phyloP scores from a whole-genome alignment of 2,329 filamentous ascomycete species.

The Trichoderma koningiopsis region DNA sequence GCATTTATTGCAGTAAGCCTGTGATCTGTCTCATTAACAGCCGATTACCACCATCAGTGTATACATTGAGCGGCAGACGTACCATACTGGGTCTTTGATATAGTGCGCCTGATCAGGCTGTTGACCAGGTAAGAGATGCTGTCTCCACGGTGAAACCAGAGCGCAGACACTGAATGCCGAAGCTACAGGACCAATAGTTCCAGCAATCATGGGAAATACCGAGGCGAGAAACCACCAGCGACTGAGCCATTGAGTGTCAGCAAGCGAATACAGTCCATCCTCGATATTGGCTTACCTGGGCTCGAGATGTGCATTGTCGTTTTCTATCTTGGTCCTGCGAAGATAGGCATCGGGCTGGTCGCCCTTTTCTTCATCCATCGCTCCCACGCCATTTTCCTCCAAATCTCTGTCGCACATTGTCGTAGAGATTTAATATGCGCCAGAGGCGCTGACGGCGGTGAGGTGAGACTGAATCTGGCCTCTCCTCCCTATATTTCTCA shows the following conservation, averaged over 20 bases:
- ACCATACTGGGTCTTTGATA: constrained; percentile 12
- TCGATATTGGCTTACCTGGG: not conserved
- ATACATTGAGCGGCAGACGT: not conserved
- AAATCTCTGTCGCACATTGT: not conserved
- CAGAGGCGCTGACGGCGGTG: not conserved
- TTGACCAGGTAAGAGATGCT: not conserved
- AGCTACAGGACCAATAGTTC: constrained; percentile 81
- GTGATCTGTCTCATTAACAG: not conserved
- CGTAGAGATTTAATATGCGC: not conserved
- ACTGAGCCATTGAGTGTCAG: not conserved
- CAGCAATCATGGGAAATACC: constrained; percentile 76
- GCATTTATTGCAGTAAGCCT: constrained; percentile 77
- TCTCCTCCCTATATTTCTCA: not conserved
- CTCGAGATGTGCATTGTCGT: constrained; percentile 11
- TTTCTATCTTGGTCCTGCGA: constrained; percentile 2
- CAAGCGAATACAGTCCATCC: not conserved
- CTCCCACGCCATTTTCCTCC: not conserved
- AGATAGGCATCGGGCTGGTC: not conserved
- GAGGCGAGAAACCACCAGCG: constrained; percentile 65
- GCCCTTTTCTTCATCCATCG: not conserved
- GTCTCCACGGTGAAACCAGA: constrained; percentile 67
- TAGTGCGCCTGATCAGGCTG: not conserved
- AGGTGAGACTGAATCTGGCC: not conserved
- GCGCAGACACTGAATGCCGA: constrained; percentile 87
- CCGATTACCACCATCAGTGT: too few relatives aligned